These are phyloP conservation scores for Scutellaria baicalensis DNA, from an alignment of 257 asterid species.

Conservation along the genomic window DNA sequence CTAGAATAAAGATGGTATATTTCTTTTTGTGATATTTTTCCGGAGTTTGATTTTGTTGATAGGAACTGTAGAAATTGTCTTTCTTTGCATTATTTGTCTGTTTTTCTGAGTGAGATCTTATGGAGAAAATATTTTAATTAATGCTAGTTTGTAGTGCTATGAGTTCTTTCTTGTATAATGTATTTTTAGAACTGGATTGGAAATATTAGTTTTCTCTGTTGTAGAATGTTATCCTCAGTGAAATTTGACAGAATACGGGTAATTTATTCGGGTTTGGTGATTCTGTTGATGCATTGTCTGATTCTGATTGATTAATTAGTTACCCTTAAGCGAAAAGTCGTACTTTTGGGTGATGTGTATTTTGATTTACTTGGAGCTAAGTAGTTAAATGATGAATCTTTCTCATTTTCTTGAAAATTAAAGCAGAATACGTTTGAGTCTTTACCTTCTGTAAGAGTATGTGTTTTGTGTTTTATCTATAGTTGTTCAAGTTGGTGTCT, in stretches of 20 bases:
- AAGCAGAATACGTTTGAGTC: not conserved
- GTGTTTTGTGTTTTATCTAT: not conserved
- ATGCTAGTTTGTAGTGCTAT: not conserved
- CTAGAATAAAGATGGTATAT: constrained; percentile 83
- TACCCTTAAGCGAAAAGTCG: not conserved
- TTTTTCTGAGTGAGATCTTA: not conserved
- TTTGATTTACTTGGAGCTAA: not conserved
- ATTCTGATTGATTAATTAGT: not conserved
- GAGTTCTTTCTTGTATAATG: not conserved
- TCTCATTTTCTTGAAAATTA: not conserved
- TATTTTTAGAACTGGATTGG: not conserved
- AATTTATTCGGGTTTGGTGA: not conserved
- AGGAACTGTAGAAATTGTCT: not conserved
- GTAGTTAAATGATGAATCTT: not conserved
- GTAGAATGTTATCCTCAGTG: too few relatives aligned
- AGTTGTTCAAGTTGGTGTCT: too few relatives aligned
- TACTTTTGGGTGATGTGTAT: not conserved
- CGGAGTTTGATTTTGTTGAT: not conserved
- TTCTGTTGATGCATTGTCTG: not conserved
- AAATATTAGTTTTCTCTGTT: too few relatives aligned
- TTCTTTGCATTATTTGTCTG: not conserved
- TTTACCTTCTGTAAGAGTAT: not conserved
- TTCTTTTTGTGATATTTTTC: not conserved
- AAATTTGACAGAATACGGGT: too few relatives aligned
- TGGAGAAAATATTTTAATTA: not conserved